Evolutionary conservation across 2,329 filamentous ascomycete species (phyloP), one percentile per base, ranked within the genome.

Genomic region (Zymoseptoria crescenta): DNA sequence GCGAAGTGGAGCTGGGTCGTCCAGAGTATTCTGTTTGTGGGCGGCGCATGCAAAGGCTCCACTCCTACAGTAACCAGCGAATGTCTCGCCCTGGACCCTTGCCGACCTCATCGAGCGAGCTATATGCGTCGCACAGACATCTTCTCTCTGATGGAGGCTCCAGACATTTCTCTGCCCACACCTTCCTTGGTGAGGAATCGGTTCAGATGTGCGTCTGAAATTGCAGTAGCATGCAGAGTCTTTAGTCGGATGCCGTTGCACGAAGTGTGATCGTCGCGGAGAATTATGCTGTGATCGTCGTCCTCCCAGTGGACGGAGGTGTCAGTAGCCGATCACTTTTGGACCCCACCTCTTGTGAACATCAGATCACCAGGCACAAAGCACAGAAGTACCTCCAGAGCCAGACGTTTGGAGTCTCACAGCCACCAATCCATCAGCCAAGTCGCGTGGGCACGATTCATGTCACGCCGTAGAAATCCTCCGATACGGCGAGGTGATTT

Each of bases 71-170:
- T 52, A 28, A 45, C 52, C 52, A 49, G 35, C 13, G 13, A 45
- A 45, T 45, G 35, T 45, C 35, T 45, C 35, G 35, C 35, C 7
- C n/a, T 45, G 16, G 35, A 45, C 35, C 35, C 35, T 45, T 45
- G 35, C 35, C 35, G 35, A 13, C 35, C 35, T 45, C 35, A 45
- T 45, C n/a, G 13, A 45, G 35, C 35, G 35, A 45, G 35, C 35
- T 10, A 41, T 41, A 41, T 41, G 35, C 35, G 59, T 56, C 41
- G 54, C 54, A 61, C 59, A 58, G 24, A 35, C 35, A n/a, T 54
- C 45, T 16, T 49, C 13, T 19, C 52, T 55, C 52, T 55, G 35
- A 45, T 45, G 35, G 1, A 45, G 16, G 35, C 35, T 45, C 35
- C 35, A 45, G 13, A 45, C 13, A 45, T n/a, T n/a, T n/a, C 35